A percentile compares a stretch with the other conserved stretches of the same genome.
Evolutionary conservation across 345 rosid genomes (phyloP).

Genomic region (Eucalyptus albens): DNA sequence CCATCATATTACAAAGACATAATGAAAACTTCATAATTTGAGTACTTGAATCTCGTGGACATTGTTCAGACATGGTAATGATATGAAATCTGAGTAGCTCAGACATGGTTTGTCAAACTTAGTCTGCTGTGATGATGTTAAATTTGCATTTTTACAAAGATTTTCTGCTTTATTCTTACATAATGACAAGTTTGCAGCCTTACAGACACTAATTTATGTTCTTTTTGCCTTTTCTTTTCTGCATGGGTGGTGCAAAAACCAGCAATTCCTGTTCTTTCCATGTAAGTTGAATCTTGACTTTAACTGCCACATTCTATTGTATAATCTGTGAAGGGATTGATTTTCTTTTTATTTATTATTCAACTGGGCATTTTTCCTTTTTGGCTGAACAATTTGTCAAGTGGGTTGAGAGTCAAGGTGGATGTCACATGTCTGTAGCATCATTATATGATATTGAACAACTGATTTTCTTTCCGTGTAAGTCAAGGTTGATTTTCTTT

Average conservation of each 20-base stretch:
- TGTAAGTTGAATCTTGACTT: conserved; percentile 43
- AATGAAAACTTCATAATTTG: neutral
- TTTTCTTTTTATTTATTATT: neutral
- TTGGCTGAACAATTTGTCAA: neutral
- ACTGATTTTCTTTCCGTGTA: conserved; percentile 62
- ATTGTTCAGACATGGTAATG: neutral
- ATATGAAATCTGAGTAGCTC: neutral
- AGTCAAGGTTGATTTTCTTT: conserved; percentile 12
- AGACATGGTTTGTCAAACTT: neutral
- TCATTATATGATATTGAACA: neutral
- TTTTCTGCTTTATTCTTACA: neutral
- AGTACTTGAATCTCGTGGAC: neutral
- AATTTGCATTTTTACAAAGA: neutral
- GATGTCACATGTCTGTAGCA: neutral
- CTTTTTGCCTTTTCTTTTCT: conserved; percentile 1
- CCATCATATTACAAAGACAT: neutral
- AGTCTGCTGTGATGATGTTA: neutral
- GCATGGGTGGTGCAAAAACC: conserved; percentile 30
- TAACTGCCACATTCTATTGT: neutral
- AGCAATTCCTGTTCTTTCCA: conserved; percentile 97
- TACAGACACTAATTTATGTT: neutral
- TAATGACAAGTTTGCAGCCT: neutral
- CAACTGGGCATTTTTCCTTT: neutral
- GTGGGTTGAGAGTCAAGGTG: neutral
- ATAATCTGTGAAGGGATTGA: neutral